A percentile compares a stretch with the other conserved stretches of the same genome.
phyloP scores from a whole-genome alignment of 139 green algal species.

The Picochlorum sp. region DNA sequence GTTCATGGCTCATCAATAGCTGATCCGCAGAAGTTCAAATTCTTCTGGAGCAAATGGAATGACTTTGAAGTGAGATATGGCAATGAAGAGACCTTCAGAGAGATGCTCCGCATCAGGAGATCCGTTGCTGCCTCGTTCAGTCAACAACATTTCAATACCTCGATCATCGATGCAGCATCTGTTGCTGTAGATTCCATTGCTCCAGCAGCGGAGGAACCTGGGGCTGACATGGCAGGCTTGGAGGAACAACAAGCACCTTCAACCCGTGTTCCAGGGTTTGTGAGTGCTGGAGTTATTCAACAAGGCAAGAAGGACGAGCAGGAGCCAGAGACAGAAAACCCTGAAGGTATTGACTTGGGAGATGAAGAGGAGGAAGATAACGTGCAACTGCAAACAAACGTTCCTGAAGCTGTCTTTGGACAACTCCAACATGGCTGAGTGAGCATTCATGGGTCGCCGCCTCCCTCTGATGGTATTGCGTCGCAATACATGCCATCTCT shows the following conservation, averaged over 20 bases:
- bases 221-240: constrained; percentile 69
- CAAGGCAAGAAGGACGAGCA: constrained; percentile 17
- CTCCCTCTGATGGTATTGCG: too few relatives aligned
- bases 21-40: constrained; percentile 37
- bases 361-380: constrained; percentile 48
- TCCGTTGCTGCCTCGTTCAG: constrained; percentile 70
- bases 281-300: constrained; percentile 67
- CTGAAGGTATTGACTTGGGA: constrained; percentile 88
- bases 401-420: constrained; percentile 79
- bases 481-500: too few relatives aligned
- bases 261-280: constrained; percentile 67
- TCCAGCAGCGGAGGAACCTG: constrained; percentile 25
- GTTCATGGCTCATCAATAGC: constrained; percentile 65
- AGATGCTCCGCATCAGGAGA: constrained; percentile 97
- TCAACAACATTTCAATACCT: constrained; percentile 77
- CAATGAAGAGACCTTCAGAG: constrained; percentile 95
- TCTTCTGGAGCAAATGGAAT: constrained; percentile 93
- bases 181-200: constrained; percentile 13
- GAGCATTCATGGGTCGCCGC: constrained; percentile 5
- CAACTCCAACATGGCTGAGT: not conserved
- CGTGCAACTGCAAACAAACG: constrained; percentile 59
- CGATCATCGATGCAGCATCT: constrained; percentile 52
- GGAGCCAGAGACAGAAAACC: constrained; percentile 46
- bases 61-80: constrained; percentile 84
- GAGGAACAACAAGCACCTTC: constrained; percentile 37